A percentile compares a stretch with the other conserved stretches of the same genome.
Conservation (phyloP, 2,329 filamentous ascomycete genomes). For the Xenosphaeropsis pyriputrescens region DNA sequence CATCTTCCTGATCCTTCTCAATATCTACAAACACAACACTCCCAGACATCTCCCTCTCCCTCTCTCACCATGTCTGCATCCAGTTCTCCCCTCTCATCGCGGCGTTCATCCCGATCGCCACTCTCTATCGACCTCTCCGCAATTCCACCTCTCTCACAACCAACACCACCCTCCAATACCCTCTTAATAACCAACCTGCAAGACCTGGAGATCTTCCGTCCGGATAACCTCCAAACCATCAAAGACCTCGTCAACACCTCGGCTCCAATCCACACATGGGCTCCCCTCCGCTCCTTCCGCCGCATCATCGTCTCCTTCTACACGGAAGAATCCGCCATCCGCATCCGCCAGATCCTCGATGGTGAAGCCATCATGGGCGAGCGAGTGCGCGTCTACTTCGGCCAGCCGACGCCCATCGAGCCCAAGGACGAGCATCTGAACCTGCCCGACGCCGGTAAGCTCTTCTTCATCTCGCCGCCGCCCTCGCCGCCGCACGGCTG, state of each 20-base stretch:
- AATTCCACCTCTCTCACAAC: slow-evolving; percentile 53
- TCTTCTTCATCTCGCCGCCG: slow-evolving; percentile 60
- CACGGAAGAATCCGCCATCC: slow-evolving; percentile 52
- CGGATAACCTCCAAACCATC: slow-evolving; percentile 60
- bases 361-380: slow-evolving; percentile 60
- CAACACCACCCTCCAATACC: slow-evolving; percentile 69
- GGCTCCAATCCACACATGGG: slow-evolving; percentile 64
- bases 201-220: slow-evolving; percentile 57
- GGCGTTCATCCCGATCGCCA: slow-evolving; percentile 19
- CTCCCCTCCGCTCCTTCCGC: slow-evolving; percentile 68
- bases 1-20: no score
- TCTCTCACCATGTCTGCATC: slow-evolving; percentile 2
- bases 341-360: slow-evolving; percentile 59
- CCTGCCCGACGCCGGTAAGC: slow-evolving; percentile 55
- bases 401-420: slow-evolving; percentile 42
- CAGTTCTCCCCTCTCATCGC: slow-evolving; percentile 1
- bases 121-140: slow-evolving; percentile 62
- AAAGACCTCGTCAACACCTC: slow-evolving; percentile 54
- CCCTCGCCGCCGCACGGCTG: slow-evolving; percentile 54
- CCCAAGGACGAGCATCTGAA: slow-evolving; percentile 40
- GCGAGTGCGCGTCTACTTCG: slow-evolving; percentile 54
- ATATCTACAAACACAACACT: no score
- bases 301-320: slow-evolving; percentile 72
- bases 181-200: slow-evolving; percentile 72
- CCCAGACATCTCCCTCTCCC: no score